Evolutionary conservation across 495 filamentous ascomycete genomes (phyloP), one percentile per base, ranked within the genome.

Genomic region (Lasiosphaeria miniovina): DNA sequence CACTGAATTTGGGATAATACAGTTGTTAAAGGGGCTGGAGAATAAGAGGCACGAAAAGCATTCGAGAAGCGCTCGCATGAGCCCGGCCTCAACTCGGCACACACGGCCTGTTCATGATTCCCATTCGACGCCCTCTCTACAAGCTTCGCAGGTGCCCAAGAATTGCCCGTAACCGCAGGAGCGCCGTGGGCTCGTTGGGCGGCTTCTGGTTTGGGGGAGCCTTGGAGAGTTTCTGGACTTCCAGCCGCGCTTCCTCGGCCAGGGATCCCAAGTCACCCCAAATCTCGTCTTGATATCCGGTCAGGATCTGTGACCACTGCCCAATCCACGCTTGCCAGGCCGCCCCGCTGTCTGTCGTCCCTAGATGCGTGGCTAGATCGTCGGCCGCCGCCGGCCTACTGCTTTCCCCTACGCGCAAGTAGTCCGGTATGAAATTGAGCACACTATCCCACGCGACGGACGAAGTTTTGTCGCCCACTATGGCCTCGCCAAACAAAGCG

Each of bases 221-320:
- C 38, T 68, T 61, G 36, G 71, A 58, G 14, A 74, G 61, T 32
- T 56, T 43, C 41, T 65, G 40, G 41, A 89, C 69, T 67, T 92
- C 89, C 52, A 74, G 66, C 45, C 75, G 75, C n/a, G 89, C 88
- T 49, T 83, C 80, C 59, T 82, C 75, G 36, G 89, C 75, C 43
- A 87, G 74, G n/a, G 84, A 80, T 24, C 77, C 64, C 46, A 90
- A 69, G 61, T 86, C 86, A 60, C 89, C 90, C 89, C 90, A 93
- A 10, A 93, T 87, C 59, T 90, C 87, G 70, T 91, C 87, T 36
- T 85, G 80, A 65, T 91, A 91, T 36, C 76, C 74, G 41, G 81
- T 85, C 64, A 90, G 78, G 3, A 89, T 82, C 41, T 74, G 71
- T 10, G 84, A 73, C 88, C 88, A 88, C 52, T 87, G 78, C 49